phyloP scores from a whole-genome alignment of 306 rosid genomes.

The Fagus sylvatica region DNA sequence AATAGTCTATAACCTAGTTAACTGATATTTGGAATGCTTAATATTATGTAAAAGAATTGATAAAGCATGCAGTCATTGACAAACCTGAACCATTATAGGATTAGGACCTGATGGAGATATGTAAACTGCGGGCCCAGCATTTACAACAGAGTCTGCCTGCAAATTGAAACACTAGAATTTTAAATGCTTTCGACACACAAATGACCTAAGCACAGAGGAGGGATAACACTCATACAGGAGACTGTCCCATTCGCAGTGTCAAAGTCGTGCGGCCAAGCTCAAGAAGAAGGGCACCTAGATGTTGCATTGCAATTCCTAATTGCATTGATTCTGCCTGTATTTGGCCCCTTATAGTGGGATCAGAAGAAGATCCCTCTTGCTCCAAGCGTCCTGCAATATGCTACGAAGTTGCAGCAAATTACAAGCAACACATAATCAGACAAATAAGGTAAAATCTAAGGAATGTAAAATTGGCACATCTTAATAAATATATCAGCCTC shows the following conservation, averaged over 20 bases:
- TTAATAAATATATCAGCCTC: constrained; percentile 5
- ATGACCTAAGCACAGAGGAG: constrained; percentile 23
- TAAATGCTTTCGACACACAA: constrained; percentile 16
- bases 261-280: constrained; percentile 97
- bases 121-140: constrained; percentile 97
- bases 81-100: constrained; percentile 98
- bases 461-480: constrained; percentile 17
- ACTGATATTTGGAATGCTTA: not conserved
- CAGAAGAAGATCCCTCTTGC: constrained; percentile 65
- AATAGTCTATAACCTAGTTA: not conserved
- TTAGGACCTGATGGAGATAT: constrained; percentile 94
- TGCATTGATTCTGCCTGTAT: constrained; percentile 78
- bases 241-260: constrained; percentile 86
- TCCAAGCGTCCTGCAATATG: constrained; percentile 91
- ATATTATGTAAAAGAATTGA: not conserved
- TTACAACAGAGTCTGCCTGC: constrained; percentile 82
- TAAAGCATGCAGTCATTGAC: constrained; percentile 26
- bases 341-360: constrained; percentile 58
- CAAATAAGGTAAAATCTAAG: not conserved
- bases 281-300: constrained; percentile 85
- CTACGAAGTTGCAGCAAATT: constrained; percentile 60
- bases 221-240: constrained; percentile 65
- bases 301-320: constrained; percentile 82
- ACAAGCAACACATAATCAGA: constrained; percentile 43
- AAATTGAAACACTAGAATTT: constrained; percentile 21